A percentile compares a stretch with the other conserved stretches of the same genome.
These are phyloP conservation scores for Citrullus colocynthis DNA, from an alignment of 306 rosid genomes.

Conservation along the genomic window DNA sequence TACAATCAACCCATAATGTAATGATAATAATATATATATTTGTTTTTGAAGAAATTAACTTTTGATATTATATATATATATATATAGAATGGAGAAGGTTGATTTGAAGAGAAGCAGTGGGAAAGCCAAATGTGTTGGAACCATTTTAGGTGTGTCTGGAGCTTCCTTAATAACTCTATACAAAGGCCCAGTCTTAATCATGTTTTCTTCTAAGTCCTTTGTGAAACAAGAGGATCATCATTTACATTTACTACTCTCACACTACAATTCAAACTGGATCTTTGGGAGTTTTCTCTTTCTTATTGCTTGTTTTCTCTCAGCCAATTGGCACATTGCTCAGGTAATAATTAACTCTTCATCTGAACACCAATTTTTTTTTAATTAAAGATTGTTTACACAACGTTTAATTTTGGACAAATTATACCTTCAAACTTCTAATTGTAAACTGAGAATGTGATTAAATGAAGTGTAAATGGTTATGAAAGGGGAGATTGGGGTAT, in stretches of 20 bases:
- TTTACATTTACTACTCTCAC: neutral
- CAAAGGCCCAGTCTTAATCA: conserved; percentile 22
- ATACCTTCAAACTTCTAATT: too few species aligned
- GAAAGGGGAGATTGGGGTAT: too few species aligned
- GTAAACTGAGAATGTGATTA: too few species aligned
- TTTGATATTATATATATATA: too few species aligned
- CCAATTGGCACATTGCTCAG: conserved; percentile 29
- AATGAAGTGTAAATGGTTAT: too few species aligned
- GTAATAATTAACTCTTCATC: neutral
- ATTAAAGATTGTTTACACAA: too few species aligned
- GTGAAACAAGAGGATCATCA: neutral
- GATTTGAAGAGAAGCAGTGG: conserved; percentile 16
- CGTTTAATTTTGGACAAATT: too few species aligned
- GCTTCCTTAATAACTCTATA: conserved; percentile 28
- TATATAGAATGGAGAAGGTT: conserved; percentile 30
- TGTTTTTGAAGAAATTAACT: too few species aligned
- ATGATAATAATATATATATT: too few species aligned
- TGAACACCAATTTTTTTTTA: too few species aligned
- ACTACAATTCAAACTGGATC: conserved; percentile 15
- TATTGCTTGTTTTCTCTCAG: conserved; percentile 16
- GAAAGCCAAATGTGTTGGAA: conserved; percentile 31
- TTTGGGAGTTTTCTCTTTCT: conserved; percentile 27
- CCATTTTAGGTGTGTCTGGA: conserved; percentile 32
- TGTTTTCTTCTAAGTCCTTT: neutral
- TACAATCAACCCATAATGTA: too few species aligned